Conservation (phyloP, 352 stramenopile species). For the Aphanomyces astaci region DNA sequence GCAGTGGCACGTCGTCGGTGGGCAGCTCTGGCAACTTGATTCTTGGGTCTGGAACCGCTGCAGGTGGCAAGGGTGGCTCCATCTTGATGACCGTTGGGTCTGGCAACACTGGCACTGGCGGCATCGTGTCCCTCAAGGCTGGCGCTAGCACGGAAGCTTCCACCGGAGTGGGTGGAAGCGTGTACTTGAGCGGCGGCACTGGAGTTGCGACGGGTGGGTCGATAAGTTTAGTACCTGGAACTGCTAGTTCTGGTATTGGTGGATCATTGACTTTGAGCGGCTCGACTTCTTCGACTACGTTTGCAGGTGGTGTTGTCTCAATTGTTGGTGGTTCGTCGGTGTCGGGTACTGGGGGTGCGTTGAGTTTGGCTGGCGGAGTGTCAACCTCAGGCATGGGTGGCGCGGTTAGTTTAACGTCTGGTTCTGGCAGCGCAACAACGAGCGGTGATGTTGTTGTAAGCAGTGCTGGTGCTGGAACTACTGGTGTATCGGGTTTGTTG, state of each 20-base stretch:
- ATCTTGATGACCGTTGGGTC: slow-evolving; percentile 24
- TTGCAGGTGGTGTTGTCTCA: slow-evolving; percentile 26
- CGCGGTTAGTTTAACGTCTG: slow-evolving; percentile 30
- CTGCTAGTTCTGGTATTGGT: slow-evolving; percentile 11
- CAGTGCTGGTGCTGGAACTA: slow-evolving; percentile 26
- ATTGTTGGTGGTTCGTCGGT: slow-evolving; percentile 25
- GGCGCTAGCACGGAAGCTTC: slow-evolving; percentile 11
- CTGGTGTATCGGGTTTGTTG: slow-evolving; percentile 6
- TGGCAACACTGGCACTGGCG: slow-evolving; percentile 27
- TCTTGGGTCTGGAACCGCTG: too few relatives aligned
- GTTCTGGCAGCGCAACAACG: slow-evolving; percentile 22
- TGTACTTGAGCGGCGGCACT: slow-evolving; percentile 23
- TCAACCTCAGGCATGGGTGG: slow-evolving; percentile 26
- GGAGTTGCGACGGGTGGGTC: slow-evolving; percentile 29
- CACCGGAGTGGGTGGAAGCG: background rate
- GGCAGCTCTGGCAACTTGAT: slow-evolving; percentile 28
- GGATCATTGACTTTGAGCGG: slow-evolving; percentile 26
- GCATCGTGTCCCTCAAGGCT: slow-evolving; percentile 26
- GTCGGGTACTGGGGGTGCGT: slow-evolving; percentile 27
- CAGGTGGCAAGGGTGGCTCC: slow-evolving; percentile 27
- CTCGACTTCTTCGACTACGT: slow-evolving; percentile 27
- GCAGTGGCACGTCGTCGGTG: background rate
- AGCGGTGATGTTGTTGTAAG: slow-evolving; percentile 27
- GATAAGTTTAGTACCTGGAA: slow-evolving; percentile 24
- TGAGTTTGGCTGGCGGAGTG: slow-evolving; percentile 26